These are phyloP conservation scores for Capillidium rhysosporum DNA, from an alignment of 371 early-diverging fungal species.

Conservation along the genomic window DNA sequence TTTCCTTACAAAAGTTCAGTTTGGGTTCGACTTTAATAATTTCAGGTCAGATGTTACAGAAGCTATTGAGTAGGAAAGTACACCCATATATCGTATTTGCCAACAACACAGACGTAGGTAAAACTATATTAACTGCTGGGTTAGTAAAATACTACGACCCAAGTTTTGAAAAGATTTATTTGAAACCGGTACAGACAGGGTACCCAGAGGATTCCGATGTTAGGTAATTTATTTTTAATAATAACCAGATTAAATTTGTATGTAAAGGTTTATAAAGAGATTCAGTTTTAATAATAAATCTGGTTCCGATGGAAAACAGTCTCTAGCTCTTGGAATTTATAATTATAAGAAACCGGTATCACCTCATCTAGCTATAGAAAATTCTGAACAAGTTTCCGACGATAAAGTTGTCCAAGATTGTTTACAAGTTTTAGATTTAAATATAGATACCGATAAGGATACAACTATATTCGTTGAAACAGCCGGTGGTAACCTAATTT, in stretches of 20 bases:
- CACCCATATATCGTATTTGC: slow-evolving; percentile 19
- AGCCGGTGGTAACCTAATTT: slow-evolving; percentile 28
- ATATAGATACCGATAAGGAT: neutral
- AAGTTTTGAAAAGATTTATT: slow-evolving; percentile 14
- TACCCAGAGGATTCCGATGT: slow-evolving; percentile 62
- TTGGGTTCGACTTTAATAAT: too few relatives aligned
- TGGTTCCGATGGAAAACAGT: slow-evolving; percentile 10
- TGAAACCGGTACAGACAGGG: slow-evolving; percentile 74
- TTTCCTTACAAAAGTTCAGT: too few relatives aligned
- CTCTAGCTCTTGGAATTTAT: slow-evolving; percentile 15
- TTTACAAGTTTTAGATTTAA: neutral
- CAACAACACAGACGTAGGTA: slow-evolving; percentile 70
- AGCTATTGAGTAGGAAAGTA: too few relatives aligned
- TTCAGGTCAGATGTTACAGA: too few relatives aligned
- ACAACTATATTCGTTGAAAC: slow-evolving; percentile 23
- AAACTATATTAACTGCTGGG: slow-evolving; percentile 55
- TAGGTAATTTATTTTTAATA: slow-evolving; percentile 18
- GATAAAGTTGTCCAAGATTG: slow-evolving; percentile 3
- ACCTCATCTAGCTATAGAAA: slow-evolving; percentile 42
- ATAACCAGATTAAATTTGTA: neutral
- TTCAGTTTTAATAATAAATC: slow-evolving; percentile 22
- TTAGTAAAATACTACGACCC: slow-evolving; percentile 30
- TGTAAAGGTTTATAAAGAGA: slow-evolving; percentile 30
- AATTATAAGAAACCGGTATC: slow-evolving; percentile 55
- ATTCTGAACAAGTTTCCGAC: neutral